A percentile compares a stretch with the other conserved stretches of the same genome.
phyloP scores from a whole-genome alignment of 441 rosid species.

The Omphalea diandra region DNA sequence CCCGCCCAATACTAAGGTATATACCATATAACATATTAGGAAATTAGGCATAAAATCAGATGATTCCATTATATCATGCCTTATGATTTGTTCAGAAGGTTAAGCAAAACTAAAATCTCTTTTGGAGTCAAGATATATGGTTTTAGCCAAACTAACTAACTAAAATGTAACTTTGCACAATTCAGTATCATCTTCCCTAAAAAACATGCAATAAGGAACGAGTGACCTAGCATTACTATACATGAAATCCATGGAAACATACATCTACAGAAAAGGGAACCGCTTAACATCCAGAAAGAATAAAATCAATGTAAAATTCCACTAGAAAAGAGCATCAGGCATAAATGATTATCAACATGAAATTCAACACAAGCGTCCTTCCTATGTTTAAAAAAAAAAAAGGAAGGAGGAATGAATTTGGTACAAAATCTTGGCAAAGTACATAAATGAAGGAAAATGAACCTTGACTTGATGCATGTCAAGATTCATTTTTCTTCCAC shows the following conservation, averaged over 20 bases:
- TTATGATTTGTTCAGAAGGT: neutral
- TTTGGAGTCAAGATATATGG: neutral
- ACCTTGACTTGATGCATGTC: no score
- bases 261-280: neutral
- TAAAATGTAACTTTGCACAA: neutral
- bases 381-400: neutral
- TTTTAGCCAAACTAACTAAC: neutral
- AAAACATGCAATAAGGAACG: neutral
- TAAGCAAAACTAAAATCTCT: neutral
- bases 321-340: neutral
- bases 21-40: no score
- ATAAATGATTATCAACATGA: neutral
- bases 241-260: neutral
- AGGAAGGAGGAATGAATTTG: no score
- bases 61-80: neutral
- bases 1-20: neutral
- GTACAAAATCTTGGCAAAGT: no score
- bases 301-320: neutral
- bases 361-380: constrained; percentile 1
- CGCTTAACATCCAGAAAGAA: neutral
- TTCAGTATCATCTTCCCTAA: neutral
- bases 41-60: neutral
- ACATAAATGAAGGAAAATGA: no score
- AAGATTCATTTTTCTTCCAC: no score
- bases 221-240: neutral